Base-by-base conservation (phyloP, 352 stramenopile genomes). In the Pythium plurisporium region DNA sequence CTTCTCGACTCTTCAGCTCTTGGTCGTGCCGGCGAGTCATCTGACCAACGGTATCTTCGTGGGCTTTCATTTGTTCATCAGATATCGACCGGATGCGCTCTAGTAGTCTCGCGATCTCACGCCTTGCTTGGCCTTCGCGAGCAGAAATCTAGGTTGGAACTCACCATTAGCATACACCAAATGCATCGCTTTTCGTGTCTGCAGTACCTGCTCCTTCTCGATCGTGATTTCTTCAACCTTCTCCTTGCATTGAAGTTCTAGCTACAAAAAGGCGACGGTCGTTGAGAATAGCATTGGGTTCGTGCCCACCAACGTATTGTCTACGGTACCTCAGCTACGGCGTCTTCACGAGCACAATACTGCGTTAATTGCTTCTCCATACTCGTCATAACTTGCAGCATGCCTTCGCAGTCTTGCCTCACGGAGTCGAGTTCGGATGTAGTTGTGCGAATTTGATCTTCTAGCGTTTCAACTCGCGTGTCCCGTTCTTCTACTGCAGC, bases 311-410 rank as follows among this genome's bases (percentile, higher is more conserved):
- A n/a, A n/a, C n/a, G n/a, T n/a, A n/a, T n/a, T n/a, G n/a, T n/a
- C n/a, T n/a, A n/a, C n/a, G n/a, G n/a, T 53, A 90, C 82, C 70
- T 89, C 79, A 14, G 79, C 58, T 0, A 94, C 81, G 14, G 79
- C 78, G 20, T 91, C 81, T 59, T 94, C 83, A 15, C 83, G 65
- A 8, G 76, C 57, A 27, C 73, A 86, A 44, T 91, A 94, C 46
- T 91, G 79, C 22, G 70, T 87, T 20, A 94, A 54, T 51, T 91
- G 83, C 31, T 89, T 91, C 51, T 94, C 83, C 83, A 94, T 94
- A 19, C 69, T 79, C 20, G 72, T 88, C 42, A 94, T 74, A 27
- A 94, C 83, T n/a, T 76, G 74, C 4, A 94, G 46, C 79, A 94
- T 94, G 6, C 81, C 83, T 64, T 94, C 83, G 22, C 81, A 91